These are phyloP conservation scores for Flaveria ramosissima DNA, from an alignment of 129 eudicot genomes.

Conservation along the genomic window DNA sequence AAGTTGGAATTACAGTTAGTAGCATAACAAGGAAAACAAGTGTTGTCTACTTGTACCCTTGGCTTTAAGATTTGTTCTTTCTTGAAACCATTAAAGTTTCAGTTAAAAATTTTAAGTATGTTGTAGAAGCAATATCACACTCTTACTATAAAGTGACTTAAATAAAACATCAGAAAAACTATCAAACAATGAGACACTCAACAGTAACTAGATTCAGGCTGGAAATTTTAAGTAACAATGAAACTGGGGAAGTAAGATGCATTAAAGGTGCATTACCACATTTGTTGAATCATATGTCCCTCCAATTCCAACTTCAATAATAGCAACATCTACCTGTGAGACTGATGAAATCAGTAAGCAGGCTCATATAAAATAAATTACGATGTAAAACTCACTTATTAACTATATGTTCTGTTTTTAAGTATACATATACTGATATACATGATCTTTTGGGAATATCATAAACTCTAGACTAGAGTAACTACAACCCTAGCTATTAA, in stretches of 20 bases:
- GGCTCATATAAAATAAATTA: not conserved
- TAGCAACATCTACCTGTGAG: conserved; percentile 89
- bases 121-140: not conserved
- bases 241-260: conserved; percentile 12
- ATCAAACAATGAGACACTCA: not conserved
- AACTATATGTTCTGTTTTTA: not conserved
- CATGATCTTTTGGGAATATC: conserved; percentile 1
- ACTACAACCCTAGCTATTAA: conserved; percentile 8
- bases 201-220: not conserved
- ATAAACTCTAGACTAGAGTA: not conserved
- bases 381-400: not conserved
- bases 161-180: not conserved
- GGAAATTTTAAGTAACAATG: not conserved
- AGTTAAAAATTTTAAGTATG: not conserved
- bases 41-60: conserved; percentile 7
- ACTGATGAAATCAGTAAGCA: conserved; percentile 17
- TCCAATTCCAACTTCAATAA: conserved; percentile 93
- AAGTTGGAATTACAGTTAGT: conserved; percentile 17
- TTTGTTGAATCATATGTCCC: conserved; percentile 83
- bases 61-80: not conserved
- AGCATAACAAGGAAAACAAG: not conserved
- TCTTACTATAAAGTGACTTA: not conserved
- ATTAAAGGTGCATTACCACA: conserved; percentile 61
- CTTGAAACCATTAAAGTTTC: not conserved
- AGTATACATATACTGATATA: not conserved